Evolutionary conservation across 2,329 filamentous ascomycete genomes (phyloP).

Genomic region (Fusarium sp.): DNA sequence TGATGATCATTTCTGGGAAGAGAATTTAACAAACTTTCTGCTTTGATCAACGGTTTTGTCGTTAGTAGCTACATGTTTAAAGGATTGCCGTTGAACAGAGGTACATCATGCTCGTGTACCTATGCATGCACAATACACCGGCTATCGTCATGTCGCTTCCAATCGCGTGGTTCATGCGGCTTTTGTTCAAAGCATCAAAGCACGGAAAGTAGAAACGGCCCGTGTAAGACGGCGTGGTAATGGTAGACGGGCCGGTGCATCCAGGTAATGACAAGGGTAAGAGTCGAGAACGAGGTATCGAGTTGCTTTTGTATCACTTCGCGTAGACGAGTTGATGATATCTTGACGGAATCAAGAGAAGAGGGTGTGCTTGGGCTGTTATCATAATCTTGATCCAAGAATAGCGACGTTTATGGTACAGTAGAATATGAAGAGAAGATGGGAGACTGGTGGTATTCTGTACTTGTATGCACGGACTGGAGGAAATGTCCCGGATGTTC

Average conservation of each 20-base stretch:
- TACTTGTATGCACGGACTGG: neutral
- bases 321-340: neutral
- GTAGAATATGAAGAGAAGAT: neutral
- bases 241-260: slow-evolving; percentile 38
- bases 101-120: neutral
- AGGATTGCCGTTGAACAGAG: neutral
- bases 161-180: slow-evolving; percentile 40
- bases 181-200: slow-evolving; percentile 7
- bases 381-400: neutral
- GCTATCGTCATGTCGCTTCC: slow-evolving; percentile 5
- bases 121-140: neutral
- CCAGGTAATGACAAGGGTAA: slow-evolving; percentile 23
- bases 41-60: neutral
- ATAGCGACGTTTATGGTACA: slow-evolving; percentile 9
- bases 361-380: neutral
- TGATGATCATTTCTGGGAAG: slow-evolving; percentile 21
- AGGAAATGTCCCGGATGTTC: neutral
- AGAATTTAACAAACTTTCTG: neutral
- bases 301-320: neutral
- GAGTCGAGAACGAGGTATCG: neutral
- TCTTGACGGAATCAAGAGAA: no score
- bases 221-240: slow-evolving; percentile 32
- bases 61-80: neutral
- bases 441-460: neutral
- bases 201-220: slow-evolving; percentile 35